A percentile compares a stretch with the other conserved stretches of the same genome.
phyloP scores from a whole-genome alignment of 2,329 filamentous ascomycete genomes.

The Laburnicola sp. region DNA sequence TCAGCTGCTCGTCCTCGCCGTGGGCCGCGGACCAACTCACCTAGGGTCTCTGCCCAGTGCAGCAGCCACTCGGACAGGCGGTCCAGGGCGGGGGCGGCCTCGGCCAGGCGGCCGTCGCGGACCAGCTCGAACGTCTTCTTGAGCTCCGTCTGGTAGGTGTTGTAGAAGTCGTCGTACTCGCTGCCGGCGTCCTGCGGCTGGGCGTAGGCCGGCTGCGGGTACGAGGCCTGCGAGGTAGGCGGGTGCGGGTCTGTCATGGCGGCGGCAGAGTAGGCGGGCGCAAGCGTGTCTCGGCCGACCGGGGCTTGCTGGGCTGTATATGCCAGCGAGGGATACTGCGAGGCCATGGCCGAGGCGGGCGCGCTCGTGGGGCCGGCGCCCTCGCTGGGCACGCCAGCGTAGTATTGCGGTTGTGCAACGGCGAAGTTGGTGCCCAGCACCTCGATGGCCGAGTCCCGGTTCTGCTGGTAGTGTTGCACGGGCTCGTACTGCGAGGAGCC shows the following conservation, averaged over 20 bases:
- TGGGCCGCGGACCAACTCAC: slow-evolving; percentile 53
- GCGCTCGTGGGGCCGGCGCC: slow-evolving; percentile 58
- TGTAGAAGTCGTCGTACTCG: slow-evolving; percentile 68
- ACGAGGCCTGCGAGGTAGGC: slow-evolving; percentile 45
- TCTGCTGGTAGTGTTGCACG: slow-evolving; percentile 75
- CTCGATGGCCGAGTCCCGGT: slow-evolving; percentile 68
- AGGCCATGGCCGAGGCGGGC: slow-evolving; percentile 60
- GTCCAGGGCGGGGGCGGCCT: slow-evolving; percentile 62
- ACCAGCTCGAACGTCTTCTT: slow-evolving; percentile 72
- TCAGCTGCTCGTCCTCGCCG: slow-evolving; percentile 44
- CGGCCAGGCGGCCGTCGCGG: slow-evolving; percentile 61
- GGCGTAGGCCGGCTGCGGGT: slow-evolving; percentile 37
- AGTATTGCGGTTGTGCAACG: slow-evolving; percentile 67
- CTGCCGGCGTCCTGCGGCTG: slow-evolving; percentile 45
- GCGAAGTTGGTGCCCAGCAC: slow-evolving; percentile 71
- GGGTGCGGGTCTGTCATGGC: slow-evolving; percentile 57
- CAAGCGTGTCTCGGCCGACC: slow-evolving; percentile 54
- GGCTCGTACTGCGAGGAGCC: slow-evolving; percentile 71
- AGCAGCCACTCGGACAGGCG: slow-evolving; percentile 69
- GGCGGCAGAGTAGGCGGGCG: slow-evolving; percentile 54
- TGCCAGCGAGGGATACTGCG: slow-evolving; percentile 60
- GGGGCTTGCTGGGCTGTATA: slow-evolving; percentile 66
- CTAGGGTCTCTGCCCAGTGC: slow-evolving; percentile 65
- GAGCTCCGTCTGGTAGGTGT: slow-evolving; percentile 60
- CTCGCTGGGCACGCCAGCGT: slow-evolving; percentile 67